phyloP scores from a whole-genome alignment of 202 grass and related monocot genomes.

The Eragrostis tef region DNA sequence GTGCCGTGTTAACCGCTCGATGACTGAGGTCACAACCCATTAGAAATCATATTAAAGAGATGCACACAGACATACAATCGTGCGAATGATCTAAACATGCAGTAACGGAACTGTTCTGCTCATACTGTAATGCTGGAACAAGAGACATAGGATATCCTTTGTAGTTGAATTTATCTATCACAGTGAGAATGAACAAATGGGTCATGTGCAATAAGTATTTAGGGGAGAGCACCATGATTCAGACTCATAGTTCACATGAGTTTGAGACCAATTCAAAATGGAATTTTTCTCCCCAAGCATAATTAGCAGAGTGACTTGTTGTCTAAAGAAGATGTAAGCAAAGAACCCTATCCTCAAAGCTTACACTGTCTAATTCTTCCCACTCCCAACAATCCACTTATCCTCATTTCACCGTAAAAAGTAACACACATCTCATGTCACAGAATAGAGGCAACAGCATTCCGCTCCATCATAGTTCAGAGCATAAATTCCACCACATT shows the following conservation, averaged over 20 bases:
- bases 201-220: background rate
- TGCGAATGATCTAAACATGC: constrained; percentile 15
- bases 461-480: constrained; percentile 3
- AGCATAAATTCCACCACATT: constrained; percentile 2
- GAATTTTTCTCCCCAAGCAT: background rate
- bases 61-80: constrained; percentile 34
- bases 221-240: constrained; percentile 9
- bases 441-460: constrained; percentile 17
- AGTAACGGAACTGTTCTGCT: constrained; percentile 23
- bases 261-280: background rate
- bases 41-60: constrained; percentile 35
- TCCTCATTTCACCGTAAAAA: background rate
- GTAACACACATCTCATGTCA: constrained; percentile 26
- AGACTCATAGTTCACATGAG: background rate
- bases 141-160: constrained; percentile 5
- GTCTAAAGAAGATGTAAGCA: background rate
- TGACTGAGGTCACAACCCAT: constrained; percentile 66
- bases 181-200: constrained; percentile 1
- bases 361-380: background rate
- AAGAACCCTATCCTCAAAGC: constrained; percentile 3
- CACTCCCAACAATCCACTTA: background rate
- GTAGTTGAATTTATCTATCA: background rate
- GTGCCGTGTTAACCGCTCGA: constrained; percentile 87
- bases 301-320: constrained; percentile 9
- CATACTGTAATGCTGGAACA: constrained; percentile 18